phyloP scores from a whole-genome alignment of 306 rosid genomes.

The Crotalaria pallida region DNA sequence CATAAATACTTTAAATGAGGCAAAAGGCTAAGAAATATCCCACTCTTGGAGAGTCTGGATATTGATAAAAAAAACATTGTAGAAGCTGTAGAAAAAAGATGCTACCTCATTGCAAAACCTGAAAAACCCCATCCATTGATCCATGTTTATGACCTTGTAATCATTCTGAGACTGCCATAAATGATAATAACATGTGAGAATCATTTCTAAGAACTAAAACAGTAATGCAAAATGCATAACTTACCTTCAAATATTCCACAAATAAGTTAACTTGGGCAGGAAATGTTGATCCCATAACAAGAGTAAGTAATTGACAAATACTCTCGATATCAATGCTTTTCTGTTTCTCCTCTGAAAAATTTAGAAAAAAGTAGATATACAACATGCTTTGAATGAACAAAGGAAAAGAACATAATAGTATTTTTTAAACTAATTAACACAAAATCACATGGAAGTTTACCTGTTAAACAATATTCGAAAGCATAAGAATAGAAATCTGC shows the following conservation, averaged over 20 bases:
- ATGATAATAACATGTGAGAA: conserved; percentile 22
- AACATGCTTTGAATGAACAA: neutral
- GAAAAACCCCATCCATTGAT: conserved; percentile 96
- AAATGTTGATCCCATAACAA: conserved; percentile 77
- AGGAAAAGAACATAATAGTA: neutral
- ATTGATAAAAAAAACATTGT: neutral
- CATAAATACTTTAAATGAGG: neutral
- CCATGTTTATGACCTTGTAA: conserved; percentile 95
- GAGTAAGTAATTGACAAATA: conserved; percentile 76
- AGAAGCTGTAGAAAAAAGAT: neutral
- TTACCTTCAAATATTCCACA: conserved; percentile 85
- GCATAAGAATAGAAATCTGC: conserved; percentile 87
- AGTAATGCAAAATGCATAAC: conserved; percentile 11
- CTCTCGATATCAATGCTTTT: conserved; percentile 98
- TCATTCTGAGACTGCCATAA: conserved; percentile 73
- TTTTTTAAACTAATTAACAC: neutral
- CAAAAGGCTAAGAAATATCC: neutral
- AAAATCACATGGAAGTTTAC: conserved; percentile 32
- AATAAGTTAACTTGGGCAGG: conserved; percentile 65
- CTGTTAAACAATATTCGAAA: conserved; percentile 94
- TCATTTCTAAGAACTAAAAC: neutral
- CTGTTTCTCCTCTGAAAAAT: conserved; percentile 90
- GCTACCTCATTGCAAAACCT: conserved; percentile 95
- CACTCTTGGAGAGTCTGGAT: neutral
- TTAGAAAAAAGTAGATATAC: conserved; percentile 14